A percentile compares a stretch with the other conserved stretches of the same genome.
phyloP scores from a whole-genome alignment of 306 rosid species.

The Cucurbita argyrosperma region DNA sequence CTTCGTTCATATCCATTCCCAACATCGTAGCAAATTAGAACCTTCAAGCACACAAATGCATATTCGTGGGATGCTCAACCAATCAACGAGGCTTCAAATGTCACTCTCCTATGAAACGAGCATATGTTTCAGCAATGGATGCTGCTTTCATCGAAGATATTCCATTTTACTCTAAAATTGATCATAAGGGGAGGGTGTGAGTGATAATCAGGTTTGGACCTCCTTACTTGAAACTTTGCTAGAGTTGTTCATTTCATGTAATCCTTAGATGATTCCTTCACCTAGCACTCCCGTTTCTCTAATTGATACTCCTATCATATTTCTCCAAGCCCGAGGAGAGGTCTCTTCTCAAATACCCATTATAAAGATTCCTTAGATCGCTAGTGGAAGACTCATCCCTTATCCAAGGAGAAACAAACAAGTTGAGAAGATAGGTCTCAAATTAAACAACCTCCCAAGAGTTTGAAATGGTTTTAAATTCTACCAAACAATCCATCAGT shows the following conservation, averaged over 20 bases:
- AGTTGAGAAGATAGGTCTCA: background rate
- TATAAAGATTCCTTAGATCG: background rate
- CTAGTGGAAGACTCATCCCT: background rate
- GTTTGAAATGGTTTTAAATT: background rate
- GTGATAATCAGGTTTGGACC: background rate
- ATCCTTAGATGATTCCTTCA: too few species aligned
- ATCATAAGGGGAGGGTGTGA: background rate
- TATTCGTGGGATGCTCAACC: background rate
- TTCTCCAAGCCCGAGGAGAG: background rate
- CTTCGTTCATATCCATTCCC: background rate
- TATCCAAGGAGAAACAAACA: background rate
- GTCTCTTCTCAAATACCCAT: background rate
- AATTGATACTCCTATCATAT: too few species aligned
- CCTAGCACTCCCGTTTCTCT: too few species aligned
- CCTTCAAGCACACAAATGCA: background rate
- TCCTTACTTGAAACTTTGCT: background rate
- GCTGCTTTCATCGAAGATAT: background rate
- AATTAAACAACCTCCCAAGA: background rate
- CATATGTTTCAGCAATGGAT: background rate
- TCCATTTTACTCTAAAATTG: background rate
- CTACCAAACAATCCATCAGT: background rate
- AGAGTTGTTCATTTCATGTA: background rate
- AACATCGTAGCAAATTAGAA: background rate
- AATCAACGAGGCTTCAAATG: background rate
- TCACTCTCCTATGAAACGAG: too few species aligned